Evolutionary conservation across 768 basidiomycete genomes (phyloP).

Genomic region (Lentinus tigrinus): DNA sequence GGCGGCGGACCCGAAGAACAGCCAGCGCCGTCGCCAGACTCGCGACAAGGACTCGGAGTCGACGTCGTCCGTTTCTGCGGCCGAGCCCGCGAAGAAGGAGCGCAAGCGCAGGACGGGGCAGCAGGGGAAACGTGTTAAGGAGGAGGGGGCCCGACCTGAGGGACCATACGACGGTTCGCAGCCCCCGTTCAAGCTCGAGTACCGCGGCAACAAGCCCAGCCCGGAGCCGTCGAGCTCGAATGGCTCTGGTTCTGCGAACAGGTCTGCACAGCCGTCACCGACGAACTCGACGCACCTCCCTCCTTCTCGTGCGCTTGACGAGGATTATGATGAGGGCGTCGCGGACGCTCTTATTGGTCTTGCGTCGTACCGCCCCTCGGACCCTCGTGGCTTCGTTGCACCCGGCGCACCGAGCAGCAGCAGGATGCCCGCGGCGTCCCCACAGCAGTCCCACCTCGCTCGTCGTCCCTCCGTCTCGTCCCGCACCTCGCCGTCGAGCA

Average conservation of each 20-base stretch:
- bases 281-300: conserved; percentile 58
- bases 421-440: conserved; percentile 10
- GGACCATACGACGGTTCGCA: conserved; percentile 13
- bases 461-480: conserved; percentile 52
- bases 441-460: conserved; percentile 17
- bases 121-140: conserved; percentile 32
- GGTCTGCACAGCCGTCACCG: conserved; percentile 73
- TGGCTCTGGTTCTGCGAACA: conserved; percentile 56
- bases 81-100: conserved; percentile 55
- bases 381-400: conserved; percentile 16
- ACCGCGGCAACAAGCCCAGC: conserved; percentile 38
- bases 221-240: conserved; percentile 69
- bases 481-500: conserved; percentile 57
- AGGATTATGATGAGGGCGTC: conserved; percentile 94
- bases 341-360: conserved; percentile 82
- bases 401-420: conserved; percentile 9
- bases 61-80: conserved; percentile 13
- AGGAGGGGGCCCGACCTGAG: conserved; percentile 32
- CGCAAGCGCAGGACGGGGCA: conserved; percentile 46
- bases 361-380: conserved; percentile 25
- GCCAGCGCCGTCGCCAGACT: conserved; percentile 38
- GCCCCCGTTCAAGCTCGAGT: conserved; percentile 20
- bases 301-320: conserved; percentile 73
- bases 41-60: conserved; percentile 48
- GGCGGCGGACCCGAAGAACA: conserved; percentile 45